These are phyloP conservation scores for Limonium bicolor DNA, from an alignment of 148 eudicot genomes.

Conservation along the genomic window DNA sequence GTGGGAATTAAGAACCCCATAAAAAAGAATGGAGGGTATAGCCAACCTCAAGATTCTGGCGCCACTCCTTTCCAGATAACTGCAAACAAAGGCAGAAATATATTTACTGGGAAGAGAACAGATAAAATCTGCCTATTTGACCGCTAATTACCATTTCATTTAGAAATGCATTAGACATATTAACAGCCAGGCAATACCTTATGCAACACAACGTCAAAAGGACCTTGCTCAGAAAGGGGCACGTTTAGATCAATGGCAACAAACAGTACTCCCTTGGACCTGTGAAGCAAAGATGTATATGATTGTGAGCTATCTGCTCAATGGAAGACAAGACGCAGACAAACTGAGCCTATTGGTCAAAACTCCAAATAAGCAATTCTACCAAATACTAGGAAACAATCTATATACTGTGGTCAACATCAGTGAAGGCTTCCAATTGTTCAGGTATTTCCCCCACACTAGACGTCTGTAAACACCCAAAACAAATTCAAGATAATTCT, in stretches of 20 bases:
- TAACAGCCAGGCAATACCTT: constrained; percentile 53
- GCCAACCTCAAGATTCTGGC: constrained; percentile 77
- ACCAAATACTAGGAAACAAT: too few species aligned
- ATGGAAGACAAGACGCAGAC: too few species aligned
- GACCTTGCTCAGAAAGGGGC: constrained; percentile 90
- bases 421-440: too few species aligned
- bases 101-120: not conserved
- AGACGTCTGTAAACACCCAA: too few species aligned
- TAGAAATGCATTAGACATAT: not conserved
- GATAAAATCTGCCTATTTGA: not conserved
- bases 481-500: too few species aligned
- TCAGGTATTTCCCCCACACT: too few species aligned
- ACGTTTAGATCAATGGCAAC: constrained; percentile 71
- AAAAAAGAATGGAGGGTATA: too few species aligned
- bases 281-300: constrained; percentile 14
- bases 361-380: not conserved
- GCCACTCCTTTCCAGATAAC: constrained; percentile 83
- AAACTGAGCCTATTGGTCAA: not conserved
- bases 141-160: not conserved
- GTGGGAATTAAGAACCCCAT: too few species aligned
- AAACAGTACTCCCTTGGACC: constrained; percentile 78
- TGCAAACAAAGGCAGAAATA: constrained; percentile 29
- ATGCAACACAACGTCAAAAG: constrained; percentile 83
- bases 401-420: too few species aligned
- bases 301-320: not conserved